A percentile compares a stretch with the other conserved stretches of the same genome.
Evolutionary conservation across 495 filamentous ascomycete genomes (phyloP).

Genomic region (Achaetomiella virescens): DNA sequence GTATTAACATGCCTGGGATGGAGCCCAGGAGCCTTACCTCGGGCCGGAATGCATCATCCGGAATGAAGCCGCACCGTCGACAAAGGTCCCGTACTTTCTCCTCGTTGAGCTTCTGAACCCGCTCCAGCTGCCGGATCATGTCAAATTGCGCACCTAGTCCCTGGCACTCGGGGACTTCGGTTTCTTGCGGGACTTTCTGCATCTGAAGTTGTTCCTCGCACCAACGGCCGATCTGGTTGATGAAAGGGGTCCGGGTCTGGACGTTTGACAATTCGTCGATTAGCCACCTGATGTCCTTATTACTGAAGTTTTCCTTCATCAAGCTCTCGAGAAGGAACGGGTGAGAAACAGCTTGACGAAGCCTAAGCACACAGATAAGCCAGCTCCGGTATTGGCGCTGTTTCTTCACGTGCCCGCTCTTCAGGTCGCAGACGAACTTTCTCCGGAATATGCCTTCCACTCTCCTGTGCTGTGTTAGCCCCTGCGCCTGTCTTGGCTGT

Average conservation of each 20-base stretch:
- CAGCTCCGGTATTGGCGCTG: no score
- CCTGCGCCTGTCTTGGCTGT: no score
- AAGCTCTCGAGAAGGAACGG: constrained; percentile 16
- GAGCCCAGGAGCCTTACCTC: not conserved
- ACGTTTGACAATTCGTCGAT: not conserved
- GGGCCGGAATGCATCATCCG: not conserved
- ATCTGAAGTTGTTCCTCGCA: constrained; percentile 7
- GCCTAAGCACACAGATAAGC: no score
- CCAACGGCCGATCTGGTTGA: constrained; percentile 6
- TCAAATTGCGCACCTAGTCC: not conserved
- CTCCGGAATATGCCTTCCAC: no score
- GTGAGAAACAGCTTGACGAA: constrained; percentile 19
- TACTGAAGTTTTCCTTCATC: not conserved
- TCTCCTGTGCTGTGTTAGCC: no score
- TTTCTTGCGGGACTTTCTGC: not conserved
- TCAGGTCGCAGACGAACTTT: no score
- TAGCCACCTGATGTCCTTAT: constrained; percentile 3
- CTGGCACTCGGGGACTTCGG: not conserved
- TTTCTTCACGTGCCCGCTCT: no score
- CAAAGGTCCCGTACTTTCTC: not conserved
- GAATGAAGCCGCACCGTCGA: not conserved
- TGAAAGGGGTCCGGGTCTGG: not conserved
- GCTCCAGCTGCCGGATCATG: constrained; percentile 5
- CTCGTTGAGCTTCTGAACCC: not conserved
- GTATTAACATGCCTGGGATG: no score